A percentile compares a stretch with the other conserved stretches of the same genome.
phyloP scores from a whole-genome alignment of 306 rosid species.

The Cajanus cajan region DNA sequence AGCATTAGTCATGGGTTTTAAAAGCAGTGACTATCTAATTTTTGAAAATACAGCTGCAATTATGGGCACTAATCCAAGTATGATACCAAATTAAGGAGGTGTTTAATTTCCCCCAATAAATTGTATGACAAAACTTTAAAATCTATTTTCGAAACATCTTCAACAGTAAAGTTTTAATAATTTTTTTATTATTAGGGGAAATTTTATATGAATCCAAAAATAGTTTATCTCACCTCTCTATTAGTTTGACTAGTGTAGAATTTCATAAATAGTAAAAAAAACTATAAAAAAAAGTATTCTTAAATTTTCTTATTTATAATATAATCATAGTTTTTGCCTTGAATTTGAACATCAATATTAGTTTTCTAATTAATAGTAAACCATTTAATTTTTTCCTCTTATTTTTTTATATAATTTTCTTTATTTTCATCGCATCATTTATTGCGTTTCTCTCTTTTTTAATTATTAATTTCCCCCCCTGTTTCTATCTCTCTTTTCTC shows the following conservation, averaged over 20 bases:
- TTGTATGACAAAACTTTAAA: not conserved
- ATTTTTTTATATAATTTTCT: not conserved
- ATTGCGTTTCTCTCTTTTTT: too few relatives aligned
- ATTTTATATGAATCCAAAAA: not conserved
- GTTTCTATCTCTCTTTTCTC: too few relatives aligned
- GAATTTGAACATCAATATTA: not conserved
- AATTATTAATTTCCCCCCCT: too few relatives aligned
- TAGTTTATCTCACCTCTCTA: not conserved
- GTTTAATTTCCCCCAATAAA: not conserved
- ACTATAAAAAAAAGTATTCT: not conserved
- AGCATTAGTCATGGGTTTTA: constrained; percentile 46
- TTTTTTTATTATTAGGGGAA: not conserved
- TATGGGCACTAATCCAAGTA: constrained; percentile 13
- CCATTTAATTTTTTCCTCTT: not conserved
- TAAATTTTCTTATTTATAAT: not conserved
- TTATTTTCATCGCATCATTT: too few relatives aligned
- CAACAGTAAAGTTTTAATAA: not conserved
- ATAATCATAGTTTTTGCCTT: not conserved
- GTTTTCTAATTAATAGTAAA: too few relatives aligned
- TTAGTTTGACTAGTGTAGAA: not conserved
- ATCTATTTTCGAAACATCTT: too few relatives aligned
- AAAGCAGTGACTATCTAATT: constrained; percentile 31
- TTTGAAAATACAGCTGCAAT: not conserved
- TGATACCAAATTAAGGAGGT: not conserved
- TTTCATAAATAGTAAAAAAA: not conserved